Conservation (phyloP, 768 basidiomycete genomes). For the Hirschioporus abietinus region DNA sequence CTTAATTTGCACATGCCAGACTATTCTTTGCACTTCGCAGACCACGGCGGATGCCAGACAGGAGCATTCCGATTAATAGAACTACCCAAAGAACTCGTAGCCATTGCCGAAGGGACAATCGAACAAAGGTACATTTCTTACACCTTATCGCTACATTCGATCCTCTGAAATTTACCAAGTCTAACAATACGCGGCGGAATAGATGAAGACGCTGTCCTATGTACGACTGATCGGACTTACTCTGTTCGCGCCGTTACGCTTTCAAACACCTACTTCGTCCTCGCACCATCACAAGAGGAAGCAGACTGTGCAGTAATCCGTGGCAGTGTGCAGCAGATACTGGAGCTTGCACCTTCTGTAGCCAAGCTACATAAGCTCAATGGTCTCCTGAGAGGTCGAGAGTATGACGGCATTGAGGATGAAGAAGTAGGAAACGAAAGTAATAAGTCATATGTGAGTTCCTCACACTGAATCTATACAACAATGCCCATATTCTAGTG, state of each 20-base stretch:
- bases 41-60: neutral
- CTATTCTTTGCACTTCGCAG: neutral
- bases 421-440: constrained; percentile 31
- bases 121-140: neutral
- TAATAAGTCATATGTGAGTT: neutral
- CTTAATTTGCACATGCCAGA: neutral
- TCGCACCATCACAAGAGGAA: constrained; percentile 32
- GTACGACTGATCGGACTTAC: constrained; percentile 79
- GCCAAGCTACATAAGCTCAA: constrained; percentile 70
- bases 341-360: constrained; percentile 76
- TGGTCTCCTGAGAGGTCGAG: constrained; percentile 52
- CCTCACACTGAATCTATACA: neutral
- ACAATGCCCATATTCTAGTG: no score
- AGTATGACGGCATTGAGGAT: constrained; percentile 58
- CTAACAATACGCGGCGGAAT: constrained; percentile 76
- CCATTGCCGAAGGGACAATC: neutral
- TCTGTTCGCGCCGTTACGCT: constrained; percentile 77
- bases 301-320: constrained; percentile 53
- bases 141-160: neutral
- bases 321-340: constrained; percentile 75
- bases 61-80: neutral
- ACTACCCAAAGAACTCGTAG: neutral
- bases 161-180: constrained; percentile 26
- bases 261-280: constrained; percentile 82
- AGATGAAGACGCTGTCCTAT: constrained; percentile 85